phyloP scores from a whole-genome alignment of 768 basidiomycete genomes.

The Tricholoma furcatifolium region DNA sequence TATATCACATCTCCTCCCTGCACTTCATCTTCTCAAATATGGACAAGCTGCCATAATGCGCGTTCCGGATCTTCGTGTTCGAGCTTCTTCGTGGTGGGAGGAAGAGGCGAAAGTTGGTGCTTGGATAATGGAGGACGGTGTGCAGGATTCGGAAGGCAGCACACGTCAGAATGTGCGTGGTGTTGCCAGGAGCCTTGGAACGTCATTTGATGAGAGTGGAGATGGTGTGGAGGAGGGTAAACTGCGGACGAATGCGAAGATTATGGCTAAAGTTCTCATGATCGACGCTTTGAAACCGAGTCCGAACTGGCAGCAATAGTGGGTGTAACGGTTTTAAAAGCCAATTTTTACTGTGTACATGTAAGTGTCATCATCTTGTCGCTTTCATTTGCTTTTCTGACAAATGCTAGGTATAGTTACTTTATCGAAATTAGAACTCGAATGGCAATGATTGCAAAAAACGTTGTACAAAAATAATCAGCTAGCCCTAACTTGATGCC shows the following conservation, averaged over 20 bases:
- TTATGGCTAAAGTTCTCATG: constrained; percentile 29
- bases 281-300: constrained; percentile 30
- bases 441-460: no score
- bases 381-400: neutral
- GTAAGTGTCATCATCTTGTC: neutral
- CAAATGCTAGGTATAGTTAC: no score
- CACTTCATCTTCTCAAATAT: constrained; percentile 56
- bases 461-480: no score
- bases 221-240: constrained; percentile 26
- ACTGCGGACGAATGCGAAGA: constrained; percentile 30
- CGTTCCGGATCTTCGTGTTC: constrained; percentile 42
- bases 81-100: constrained; percentile 56
- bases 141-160: constrained; percentile 19
- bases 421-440: no score
- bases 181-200: constrained; percentile 44
- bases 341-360: neutral
- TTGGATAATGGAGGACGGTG: constrained; percentile 45
- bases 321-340: neutral
- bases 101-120: constrained; percentile 52
- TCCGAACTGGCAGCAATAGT: constrained; percentile 24
- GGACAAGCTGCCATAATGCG: constrained; percentile 59
- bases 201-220: constrained; percentile 34
- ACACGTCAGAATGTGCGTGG: constrained; percentile 33
- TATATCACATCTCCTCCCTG: constrained; percentile 38
- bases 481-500: no score